Percentiles rank a stretch among this genome's conserved stretches.
Evolutionary conservation across 164 flowering plant species (phyloP).

Genomic region (Umbilicus rupestris): DNA sequence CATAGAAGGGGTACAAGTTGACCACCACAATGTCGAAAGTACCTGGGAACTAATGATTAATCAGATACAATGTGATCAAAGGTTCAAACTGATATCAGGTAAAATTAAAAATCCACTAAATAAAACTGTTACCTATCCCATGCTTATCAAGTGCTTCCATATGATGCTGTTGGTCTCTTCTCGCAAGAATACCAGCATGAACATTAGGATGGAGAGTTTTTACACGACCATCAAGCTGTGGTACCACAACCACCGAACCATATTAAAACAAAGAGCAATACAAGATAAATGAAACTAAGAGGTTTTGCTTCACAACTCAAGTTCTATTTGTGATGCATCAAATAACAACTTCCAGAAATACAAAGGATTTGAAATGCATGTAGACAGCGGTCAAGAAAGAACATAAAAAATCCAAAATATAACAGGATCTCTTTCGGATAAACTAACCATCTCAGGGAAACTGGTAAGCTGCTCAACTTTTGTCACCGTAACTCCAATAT

Average conservation of each 20-base stretch:
- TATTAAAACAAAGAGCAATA: background rate
- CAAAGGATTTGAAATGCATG: background rate
- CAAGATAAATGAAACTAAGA: background rate
- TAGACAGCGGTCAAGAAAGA: background rate
- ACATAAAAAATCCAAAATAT: constrained; percentile 3
- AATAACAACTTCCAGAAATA: background rate
- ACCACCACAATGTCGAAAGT: constrained; percentile 91
- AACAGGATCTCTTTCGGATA: background rate
- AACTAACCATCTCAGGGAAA: constrained; percentile 89
- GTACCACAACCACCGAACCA: constrained; percentile 3
- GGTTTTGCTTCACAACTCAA: background rate
- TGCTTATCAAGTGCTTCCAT: constrained; percentile 81
- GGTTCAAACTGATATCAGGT: background rate
- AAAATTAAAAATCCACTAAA: no score
- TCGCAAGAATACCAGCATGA: constrained; percentile 98
- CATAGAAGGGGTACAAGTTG: constrained; percentile 87
- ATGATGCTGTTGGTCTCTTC: constrained; percentile 78
- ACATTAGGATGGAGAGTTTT: constrained; percentile 88
- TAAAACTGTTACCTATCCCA: constrained; percentile 64
- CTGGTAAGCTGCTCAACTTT: constrained; percentile 84
- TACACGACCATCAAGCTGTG: constrained; percentile 98
- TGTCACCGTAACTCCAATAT: constrained; percentile 72
- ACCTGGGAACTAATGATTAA: constrained; percentile 29
- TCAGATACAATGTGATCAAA: background rate
- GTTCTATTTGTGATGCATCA: background rate